Conservation (phyloP, 2,329 filamentous ascomycete genomes). For the Neofusicoccum kwambonambiense region DNA sequence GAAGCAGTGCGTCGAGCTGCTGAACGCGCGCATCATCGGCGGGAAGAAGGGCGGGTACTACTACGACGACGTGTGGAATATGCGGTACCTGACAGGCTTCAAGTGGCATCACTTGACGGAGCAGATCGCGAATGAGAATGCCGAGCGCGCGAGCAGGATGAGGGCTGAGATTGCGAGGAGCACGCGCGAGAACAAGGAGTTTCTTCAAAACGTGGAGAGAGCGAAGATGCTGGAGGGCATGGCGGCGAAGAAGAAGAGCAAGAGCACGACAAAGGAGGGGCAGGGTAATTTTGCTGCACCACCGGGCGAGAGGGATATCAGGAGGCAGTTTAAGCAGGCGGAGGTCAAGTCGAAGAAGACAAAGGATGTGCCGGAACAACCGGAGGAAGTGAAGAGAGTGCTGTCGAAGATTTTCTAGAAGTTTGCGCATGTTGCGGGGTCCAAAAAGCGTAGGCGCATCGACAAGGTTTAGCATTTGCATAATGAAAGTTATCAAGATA, state of each 20-base stretch:
- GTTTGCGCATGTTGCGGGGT: neutral
- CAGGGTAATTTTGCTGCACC: constrained; percentile 42
- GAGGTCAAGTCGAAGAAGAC: constrained; percentile 54
- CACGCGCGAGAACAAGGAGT: constrained; percentile 77
- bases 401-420: constrained; percentile 38
- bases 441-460: constrained; percentile 1
- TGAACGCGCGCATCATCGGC: constrained; percentile 76
- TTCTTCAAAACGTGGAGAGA: constrained; percentile 74
- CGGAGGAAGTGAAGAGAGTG: constrained; percentile 30
- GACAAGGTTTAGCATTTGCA: neutral
- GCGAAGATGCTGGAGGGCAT: constrained; percentile 78
- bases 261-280: constrained; percentile 37
- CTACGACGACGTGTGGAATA: constrained; percentile 82
- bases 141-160: constrained; percentile 72
- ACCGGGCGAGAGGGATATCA: constrained; percentile 27
- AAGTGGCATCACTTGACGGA: constrained; percentile 74
- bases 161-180: constrained; percentile 74
- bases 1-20: constrained; percentile 69
- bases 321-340: constrained; percentile 66
- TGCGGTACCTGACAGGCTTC: constrained; percentile 78
- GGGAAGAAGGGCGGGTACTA: constrained; percentile 83
- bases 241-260: constrained; percentile 54
- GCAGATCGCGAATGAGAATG: constrained; percentile 78
- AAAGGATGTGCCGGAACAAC: constrained; percentile 20
- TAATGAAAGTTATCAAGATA: neutral